Conservation (phyloP, 208 protist genomes). For the Trypanosoma cruzi region DNA sequence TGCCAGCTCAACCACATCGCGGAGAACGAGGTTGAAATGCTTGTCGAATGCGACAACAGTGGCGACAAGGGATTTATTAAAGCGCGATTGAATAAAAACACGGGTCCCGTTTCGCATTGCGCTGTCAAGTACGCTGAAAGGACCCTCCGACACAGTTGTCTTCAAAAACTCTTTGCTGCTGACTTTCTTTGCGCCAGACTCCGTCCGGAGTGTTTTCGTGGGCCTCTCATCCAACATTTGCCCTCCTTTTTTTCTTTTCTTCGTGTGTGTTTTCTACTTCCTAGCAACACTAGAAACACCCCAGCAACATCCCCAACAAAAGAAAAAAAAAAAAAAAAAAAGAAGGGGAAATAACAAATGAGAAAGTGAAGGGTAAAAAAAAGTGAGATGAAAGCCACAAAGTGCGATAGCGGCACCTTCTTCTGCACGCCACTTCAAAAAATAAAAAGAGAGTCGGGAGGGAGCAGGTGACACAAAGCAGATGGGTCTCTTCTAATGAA, state of each 20-base stretch:
- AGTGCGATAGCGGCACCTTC: neutral
- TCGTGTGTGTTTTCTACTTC: neutral
- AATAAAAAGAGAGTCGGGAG: too few species aligned
- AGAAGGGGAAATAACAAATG: too few species aligned
- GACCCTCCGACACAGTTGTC: constrained; percentile 63
- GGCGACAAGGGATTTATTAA: constrained; percentile 99
- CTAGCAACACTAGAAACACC: constrained; percentile 1
- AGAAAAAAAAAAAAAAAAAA: too few species aligned
- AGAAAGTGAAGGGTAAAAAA: neutral
- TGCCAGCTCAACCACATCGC: constrained; percentile 79
- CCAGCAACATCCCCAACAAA: too few species aligned
- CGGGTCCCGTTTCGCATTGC: constrained; percentile 82
- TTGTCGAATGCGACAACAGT: constrained; percentile 99
- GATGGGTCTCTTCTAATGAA: neutral
- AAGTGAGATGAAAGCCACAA: constrained; percentile 16
- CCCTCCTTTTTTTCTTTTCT: neutral
- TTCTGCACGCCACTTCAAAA: neutral
- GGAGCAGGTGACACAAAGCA: neutral
- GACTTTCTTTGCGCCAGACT: constrained; percentile 19
- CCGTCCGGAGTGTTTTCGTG: constrained; percentile 39
- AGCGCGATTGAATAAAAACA: constrained; percentile 99
- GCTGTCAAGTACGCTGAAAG: constrained; percentile 79
- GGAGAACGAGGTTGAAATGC: constrained; percentile 99
- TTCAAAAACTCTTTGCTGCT: constrained; percentile 65
- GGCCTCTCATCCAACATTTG: constrained; percentile 40